Conservation (phyloP, 2,329 filamentous ascomycete species). For the Pseudovirgaria hyperparasitica region DNA sequence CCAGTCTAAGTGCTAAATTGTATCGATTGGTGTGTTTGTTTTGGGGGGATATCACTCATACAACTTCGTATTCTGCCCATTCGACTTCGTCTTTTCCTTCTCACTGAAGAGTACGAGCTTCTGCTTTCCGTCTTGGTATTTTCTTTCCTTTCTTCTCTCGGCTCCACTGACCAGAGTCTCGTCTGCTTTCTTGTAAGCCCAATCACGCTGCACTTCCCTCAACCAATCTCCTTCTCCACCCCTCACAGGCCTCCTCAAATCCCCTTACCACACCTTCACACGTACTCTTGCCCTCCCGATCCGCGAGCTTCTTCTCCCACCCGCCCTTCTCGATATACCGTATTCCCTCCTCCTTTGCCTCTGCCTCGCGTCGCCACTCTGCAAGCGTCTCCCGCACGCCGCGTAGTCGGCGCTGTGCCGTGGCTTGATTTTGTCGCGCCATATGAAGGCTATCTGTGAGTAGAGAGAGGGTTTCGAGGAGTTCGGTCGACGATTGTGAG, state of each 20-base stretch:
- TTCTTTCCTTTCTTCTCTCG: too few species aligned
- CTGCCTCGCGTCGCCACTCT: slow-evolving; percentile 73
- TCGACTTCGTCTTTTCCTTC: too few species aligned
- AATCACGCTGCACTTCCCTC: too few species aligned
- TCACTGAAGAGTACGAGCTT: too few species aligned
- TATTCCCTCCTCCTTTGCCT: slow-evolving; percentile 69
- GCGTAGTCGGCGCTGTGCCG: slow-evolving; percentile 66
- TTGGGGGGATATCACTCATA: too few species aligned
- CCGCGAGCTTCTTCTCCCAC: slow-evolving; percentile 66
- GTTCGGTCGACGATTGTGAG: slow-evolving; percentile 52
- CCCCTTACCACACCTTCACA: slow-evolving; percentile 83
- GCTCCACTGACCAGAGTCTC: too few species aligned
- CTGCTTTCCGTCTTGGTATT: too few species aligned
- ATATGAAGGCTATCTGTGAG: slow-evolving; percentile 89
- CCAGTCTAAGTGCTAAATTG: too few species aligned
- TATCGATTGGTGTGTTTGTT: too few species aligned
- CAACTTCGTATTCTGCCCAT: too few species aligned
- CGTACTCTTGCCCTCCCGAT: slow-evolving; percentile 68
- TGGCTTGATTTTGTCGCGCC: slow-evolving; percentile 75
- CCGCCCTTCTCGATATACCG: slow-evolving; percentile 69
- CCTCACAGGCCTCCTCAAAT: slow-evolving; percentile 81
- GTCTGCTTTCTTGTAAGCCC: too few species aligned
- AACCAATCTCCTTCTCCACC: slow-evolving; percentile 66
- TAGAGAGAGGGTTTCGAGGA: slow-evolving; percentile 68
- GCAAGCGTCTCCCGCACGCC: slow-evolving; percentile 74